Base-by-base conservation (phyloP, 495 filamentous ascomycete genomes). In the Hypoxylon crocopeplum region DNA sequence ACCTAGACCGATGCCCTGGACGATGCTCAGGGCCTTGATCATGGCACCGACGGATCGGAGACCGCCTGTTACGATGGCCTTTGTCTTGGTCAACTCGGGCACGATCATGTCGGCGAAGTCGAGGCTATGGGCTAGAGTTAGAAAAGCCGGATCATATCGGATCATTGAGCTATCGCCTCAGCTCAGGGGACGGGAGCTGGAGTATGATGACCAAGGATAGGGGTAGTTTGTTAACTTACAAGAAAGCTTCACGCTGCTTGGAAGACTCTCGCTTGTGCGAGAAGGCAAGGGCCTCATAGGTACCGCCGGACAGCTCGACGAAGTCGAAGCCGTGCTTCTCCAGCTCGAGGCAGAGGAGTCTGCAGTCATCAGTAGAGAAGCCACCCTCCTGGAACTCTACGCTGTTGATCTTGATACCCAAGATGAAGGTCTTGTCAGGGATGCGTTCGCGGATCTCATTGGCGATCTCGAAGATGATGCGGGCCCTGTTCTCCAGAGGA, bases 261-360 rank as follows among this genome's bases (percentile, higher is more conserved):
- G 82, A 84, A 21, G 71, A 77, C 48, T 86, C 82, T 12, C 75
- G 66, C 67, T 80, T 77, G 69, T 85, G 78, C 21, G 50, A 34
- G 51, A 85, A 82, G 0, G 71, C 82, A 7, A 85, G 41, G 4
- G 68, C 64, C 67, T 89, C 79, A 64, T 87, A 73, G 0, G 84
- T 89, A 12, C 86, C 86, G 30, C 86, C 86, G 3, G 74, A 79
- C 4, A 89, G 72, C 68, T 89, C 85, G 7, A 88, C 81, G 64
- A 85, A 88, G 66, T 89, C 86, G 53, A 88, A 82, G 7, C 63
- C 34, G 47, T 79, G 72, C 37, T 71, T 54, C 64, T 89, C 86
- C 10, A 88, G 77, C 20, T 74, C 69, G 32, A 71, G 58, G 69
- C 84, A 84, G 0, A 88, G 72, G 8, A 77, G 56, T 48, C 74